Percentiles rank a stretch among this genome's conserved stretches.
These are phyloP conservation scores for Salvia miltiorrhiza DNA, from an alignment of 257 asterid genomes.

Conservation along the genomic window DNA sequence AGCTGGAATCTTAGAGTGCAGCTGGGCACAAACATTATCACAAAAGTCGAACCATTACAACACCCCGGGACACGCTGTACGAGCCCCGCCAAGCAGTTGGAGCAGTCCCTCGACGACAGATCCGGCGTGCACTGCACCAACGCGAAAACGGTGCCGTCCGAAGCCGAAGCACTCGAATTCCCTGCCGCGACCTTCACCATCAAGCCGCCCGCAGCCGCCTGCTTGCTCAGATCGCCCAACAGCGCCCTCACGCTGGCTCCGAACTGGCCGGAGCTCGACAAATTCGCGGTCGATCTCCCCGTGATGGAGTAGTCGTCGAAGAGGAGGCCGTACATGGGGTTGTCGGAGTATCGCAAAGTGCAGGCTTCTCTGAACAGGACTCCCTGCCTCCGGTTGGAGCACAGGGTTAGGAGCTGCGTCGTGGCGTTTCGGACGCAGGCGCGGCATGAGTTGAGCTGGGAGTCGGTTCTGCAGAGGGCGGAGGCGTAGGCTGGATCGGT, in stretches of 20 bases:
- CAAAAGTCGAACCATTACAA: neutral
- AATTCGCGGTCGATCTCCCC: accelerated
- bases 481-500: constrained; percentile 15
- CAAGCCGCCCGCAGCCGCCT: constrained; percentile 8
- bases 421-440: neutral
- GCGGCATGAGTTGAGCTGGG: neutral
- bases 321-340: neutral
- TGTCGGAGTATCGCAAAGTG: constrained; percentile 12
- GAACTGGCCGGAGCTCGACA: neutral
- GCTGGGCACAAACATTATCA: neutral
- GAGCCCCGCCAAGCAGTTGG: neutral
- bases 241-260: neutral
- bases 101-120: neutral
- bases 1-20: neutral
- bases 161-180: neutral
- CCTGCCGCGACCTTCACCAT: constrained; percentile 6
- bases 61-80: neutral
- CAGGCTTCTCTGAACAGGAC: neutral
- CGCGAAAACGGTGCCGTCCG: neutral
- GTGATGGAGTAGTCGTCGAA: neutral
- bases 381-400: constrained; percentile 3
- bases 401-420: neutral
- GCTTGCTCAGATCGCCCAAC: neutral
- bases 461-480: constrained; percentile 22
- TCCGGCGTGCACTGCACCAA: constrained; percentile 23